These are phyloP conservation scores for Cystobasidiaceae sp. DNA, from an alignment of 1,284 basidiomycete species.

Conservation along the genomic window DNA sequence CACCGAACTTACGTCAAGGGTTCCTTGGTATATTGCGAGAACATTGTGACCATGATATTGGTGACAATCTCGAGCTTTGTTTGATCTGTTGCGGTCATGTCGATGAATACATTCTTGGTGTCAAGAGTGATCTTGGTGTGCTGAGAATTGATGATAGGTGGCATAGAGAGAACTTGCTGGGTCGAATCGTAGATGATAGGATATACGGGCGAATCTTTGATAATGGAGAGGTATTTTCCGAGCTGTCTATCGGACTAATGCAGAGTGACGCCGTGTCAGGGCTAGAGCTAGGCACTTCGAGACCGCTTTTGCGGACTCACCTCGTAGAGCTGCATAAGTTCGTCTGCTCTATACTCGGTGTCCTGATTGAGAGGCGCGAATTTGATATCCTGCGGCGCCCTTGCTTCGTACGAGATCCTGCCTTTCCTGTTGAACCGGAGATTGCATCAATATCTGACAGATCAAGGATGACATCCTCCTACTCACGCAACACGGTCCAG, in stretches of 20 bases:
- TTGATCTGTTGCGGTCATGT: conserved; percentile 94
- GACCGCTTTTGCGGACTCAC: conserved; percentile 49
- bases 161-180: conserved; percentile 87
- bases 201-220: conserved; percentile 90
- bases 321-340: conserved; percentile 86
- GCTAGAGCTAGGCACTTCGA: neutral
- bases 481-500: conserved; percentile 65
- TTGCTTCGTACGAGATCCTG: conserved; percentile 69
- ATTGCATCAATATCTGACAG: neutral
- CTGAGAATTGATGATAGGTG: conserved; percentile 96
- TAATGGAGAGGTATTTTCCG: conserved; percentile 81
- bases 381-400: conserved; percentile 80
- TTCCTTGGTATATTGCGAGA: conserved; percentile 88
- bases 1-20: conserved; percentile 70
- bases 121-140: conserved; percentile 95
- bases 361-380: conserved; percentile 79
- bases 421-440: conserved; percentile 31
- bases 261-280: neutral
- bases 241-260: conserved; percentile 86
- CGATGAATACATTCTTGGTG: conserved; percentile 92
- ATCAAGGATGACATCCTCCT: neutral
- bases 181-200: conserved; percentile 93
- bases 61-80: conserved; percentile 94
- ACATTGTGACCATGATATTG: conserved; percentile 93
- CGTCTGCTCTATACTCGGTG: conserved; percentile 67